phyloP scores from a whole-genome alignment of 441 rosid species.

The Populus hybrid region DNA sequence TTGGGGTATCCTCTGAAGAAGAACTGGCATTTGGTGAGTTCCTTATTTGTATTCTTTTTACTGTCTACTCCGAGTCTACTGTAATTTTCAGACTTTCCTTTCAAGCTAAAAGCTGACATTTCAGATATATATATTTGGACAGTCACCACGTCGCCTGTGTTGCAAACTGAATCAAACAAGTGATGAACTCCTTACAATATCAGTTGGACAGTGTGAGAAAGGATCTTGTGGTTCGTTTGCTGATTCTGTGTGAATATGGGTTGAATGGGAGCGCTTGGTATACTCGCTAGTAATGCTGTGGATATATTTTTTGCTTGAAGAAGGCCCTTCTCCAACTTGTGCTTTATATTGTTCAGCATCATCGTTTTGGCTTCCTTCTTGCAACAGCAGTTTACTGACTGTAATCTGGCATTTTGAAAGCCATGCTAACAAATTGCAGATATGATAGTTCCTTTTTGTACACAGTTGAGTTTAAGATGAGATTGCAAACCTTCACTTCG shows the following conservation, averaged over 20 bases:
- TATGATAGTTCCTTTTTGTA: conserved; percentile 24
- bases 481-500: conserved; percentile 27
- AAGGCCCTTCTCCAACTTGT: conserved; percentile 18
- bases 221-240: conserved; percentile 42
- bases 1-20: conserved; percentile 41
- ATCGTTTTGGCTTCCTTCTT: conserved; percentile 14
- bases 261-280: conserved; percentile 13
- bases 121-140: conserved; percentile 15
- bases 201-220: conserved; percentile 66
- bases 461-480: conserved; percentile 24
- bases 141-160: conserved; percentile 78
- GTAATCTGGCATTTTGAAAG: conserved; percentile 27
- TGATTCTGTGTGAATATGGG: conserved; percentile 32
- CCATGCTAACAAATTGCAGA: conserved; percentile 26
- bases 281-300: conserved; percentile 3
- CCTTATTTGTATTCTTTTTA: not conserved
- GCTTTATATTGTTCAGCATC: conserved; percentile 18
- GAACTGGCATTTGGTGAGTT: conserved; percentile 79
- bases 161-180: conserved; percentile 54
- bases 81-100: not conserved
- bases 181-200: conserved; percentile 47
- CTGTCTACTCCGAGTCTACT: not conserved
- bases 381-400: conserved; percentile 17
- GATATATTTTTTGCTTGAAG: conserved; percentile 28
- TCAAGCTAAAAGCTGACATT: not conserved